Evolutionary conservation across 148 eudicot species (phyloP).

Genomic region (Polygonum maritimum): DNA sequence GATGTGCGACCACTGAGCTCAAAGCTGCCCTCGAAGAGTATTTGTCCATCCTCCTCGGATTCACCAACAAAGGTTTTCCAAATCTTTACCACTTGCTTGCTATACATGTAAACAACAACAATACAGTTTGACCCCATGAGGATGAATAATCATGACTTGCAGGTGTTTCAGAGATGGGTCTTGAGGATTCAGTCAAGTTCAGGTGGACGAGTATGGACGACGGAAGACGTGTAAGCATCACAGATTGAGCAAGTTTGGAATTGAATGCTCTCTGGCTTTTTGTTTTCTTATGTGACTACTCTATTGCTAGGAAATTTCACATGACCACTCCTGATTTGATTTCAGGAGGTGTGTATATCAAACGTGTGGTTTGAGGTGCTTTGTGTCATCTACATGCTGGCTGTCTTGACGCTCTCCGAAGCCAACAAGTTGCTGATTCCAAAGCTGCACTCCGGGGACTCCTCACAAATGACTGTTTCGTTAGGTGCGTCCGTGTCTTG

Average conservation of each 20-base stretch:
- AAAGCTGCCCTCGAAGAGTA: conserved; percentile 66
- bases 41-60: conserved; percentile 68
- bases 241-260: background rate
- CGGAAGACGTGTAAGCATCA: conserved; percentile 45
- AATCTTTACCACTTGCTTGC: background rate
- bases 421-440: conserved; percentile 62
- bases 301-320: background rate
- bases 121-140: background rate
- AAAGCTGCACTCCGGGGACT: conserved; percentile 22
- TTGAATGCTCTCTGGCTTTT: background rate
- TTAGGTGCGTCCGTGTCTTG: conserved; percentile 28
- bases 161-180: conserved; percentile 37
- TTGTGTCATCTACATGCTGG: conserved; percentile 64
- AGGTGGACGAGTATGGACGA: conserved; percentile 68
- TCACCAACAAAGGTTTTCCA: conserved; percentile 59
- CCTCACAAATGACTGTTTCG: conserved; percentile 45
- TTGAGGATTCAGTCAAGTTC: conserved; percentile 52
- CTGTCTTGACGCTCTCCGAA: conserved; percentile 56
- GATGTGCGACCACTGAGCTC: conserved; percentile 51
- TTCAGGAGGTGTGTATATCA: conserved; percentile 58
- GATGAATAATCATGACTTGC: background rate
- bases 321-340: background rate
- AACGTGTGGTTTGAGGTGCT: conserved; percentile 75
- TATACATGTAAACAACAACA: background rate
- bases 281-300: background rate